Conservation (phyloP, 768 basidiomycete species). For the Serendipita sp. region DNA sequence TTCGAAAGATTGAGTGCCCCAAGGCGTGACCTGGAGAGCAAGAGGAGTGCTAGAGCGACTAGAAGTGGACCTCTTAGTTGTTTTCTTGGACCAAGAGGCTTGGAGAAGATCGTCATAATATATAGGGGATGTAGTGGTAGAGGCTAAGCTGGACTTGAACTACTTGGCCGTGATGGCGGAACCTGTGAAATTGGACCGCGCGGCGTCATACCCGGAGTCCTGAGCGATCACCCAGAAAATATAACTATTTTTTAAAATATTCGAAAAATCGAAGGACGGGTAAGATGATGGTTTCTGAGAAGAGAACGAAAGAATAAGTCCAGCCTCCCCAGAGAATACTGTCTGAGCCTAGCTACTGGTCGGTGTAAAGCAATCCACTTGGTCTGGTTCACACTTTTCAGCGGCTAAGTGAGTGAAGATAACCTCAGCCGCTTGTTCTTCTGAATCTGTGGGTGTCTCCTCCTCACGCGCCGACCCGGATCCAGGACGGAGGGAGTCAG, state of each 20-base stretch:
- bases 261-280: too few relatives aligned
- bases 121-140: not conserved
- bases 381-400: not conserved
- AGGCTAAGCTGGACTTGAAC: not conserved
- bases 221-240: not conserved
- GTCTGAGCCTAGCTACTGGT: too few relatives aligned
- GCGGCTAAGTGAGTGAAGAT: not conserved
- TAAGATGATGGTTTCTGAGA: too few relatives aligned
- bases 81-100: not conserved
- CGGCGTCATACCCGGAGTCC: not conserved
- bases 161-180: not conserved
- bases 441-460: not conserved
- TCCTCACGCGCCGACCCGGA: not conserved
- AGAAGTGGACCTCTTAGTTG: not conserved
- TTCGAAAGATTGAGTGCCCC: not conserved
- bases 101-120: slow-evolving; percentile 1
- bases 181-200: not conserved
- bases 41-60: not conserved
- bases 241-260: too few relatives aligned
- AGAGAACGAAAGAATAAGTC: too few relatives aligned
- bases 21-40: not conserved
- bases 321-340: too few relatives aligned
- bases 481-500: not conserved
- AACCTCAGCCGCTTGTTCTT: not conserved
- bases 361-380: not conserved